Evolutionary conservation across 441 rosid genomes (phyloP), one percentile per base, ranked within the genome.

Genomic region (Metrosideros polymorpha): DNA sequence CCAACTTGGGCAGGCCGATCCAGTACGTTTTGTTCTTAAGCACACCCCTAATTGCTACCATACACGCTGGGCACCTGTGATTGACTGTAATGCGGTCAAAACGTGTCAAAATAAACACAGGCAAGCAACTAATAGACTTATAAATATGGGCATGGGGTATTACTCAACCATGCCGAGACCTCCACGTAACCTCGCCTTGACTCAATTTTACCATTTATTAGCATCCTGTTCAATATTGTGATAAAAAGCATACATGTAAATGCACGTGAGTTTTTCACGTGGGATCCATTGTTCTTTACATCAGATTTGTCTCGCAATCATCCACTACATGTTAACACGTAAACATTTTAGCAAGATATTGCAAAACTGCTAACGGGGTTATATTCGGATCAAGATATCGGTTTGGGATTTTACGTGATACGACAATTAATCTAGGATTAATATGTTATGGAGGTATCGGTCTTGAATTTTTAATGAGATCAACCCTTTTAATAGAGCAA

Each of bases 321-420:
- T n/a, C n/a, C n/a, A n/a, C n/a, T n/a, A n/a, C n/a, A n/a, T n/a
- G n/a, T 56, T 27, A 27, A 56, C 6, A 12, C 7, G 4, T 19
- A 7, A 32, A 3, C 25, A 30, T 63, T 32, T 63, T 18, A 9
- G 76, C 2, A 2, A 14, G 25, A 32, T 32, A 18, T 32, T 32
- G 2, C 0, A 9, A 0, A 63, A 18, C 2, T 63, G 0, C 32
- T 32, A 4, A 8, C 0, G 0, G 42, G 3, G 6, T 9, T 15
- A 7, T 32, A 32, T 9, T 9, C 2, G 13, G 25, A 2, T 32
- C 76, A 32, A 63, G 13, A 6, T 32, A 7, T 18, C 0, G 6
- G 0, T 32, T 32, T 63, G 5, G 39, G 18, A 63, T 63, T 52
- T 2, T 18, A 6, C 1, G 0, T 2, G 39, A 61, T 22, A 4